Evolutionary conservation across 2,329 filamentous ascomycete species (phyloP).

Genomic region (Endoconidiophora polonica): DNA sequence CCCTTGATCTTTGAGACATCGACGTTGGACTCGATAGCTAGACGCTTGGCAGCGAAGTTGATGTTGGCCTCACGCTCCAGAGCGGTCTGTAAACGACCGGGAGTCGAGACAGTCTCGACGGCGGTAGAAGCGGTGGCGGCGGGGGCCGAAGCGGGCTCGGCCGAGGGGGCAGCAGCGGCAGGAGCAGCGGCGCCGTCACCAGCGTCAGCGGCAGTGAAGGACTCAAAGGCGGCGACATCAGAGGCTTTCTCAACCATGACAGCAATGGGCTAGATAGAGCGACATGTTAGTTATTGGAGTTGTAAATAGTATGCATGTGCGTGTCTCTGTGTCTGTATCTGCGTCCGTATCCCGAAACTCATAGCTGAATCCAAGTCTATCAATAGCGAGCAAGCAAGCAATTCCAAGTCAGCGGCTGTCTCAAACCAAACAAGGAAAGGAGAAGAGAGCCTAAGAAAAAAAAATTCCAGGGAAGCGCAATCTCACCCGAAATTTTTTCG

Average conservation of each 20-base stretch:
- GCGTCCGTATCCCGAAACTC: neutral
- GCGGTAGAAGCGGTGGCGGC: conserved; percentile 24
- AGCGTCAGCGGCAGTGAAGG: conserved; percentile 76
- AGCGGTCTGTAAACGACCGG: conserved; percentile 63
- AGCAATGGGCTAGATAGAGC: conserved; percentile 62
- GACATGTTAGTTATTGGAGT: conserved; percentile 3
- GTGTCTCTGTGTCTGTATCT: neutral
- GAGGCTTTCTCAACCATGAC: conserved; percentile 82
- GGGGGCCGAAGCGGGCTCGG: conserved; percentile 36
- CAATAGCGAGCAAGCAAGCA: neutral
- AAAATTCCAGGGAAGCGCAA: neutral
- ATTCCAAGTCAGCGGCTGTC: neutral
- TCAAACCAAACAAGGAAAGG: neutral
- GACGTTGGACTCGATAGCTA: conserved; percentile 74
- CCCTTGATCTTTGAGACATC: conserved; percentile 68
- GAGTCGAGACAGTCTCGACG: conserved; percentile 54
- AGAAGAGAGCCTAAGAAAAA: neutral
- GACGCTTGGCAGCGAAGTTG: conserved; percentile 55
- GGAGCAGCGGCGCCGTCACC: conserved; percentile 54
- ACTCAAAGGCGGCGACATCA: conserved; percentile 76
- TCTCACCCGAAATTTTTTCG: no score
- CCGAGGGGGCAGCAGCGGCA: conserved; percentile 42
- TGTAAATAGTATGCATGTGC: neutral
- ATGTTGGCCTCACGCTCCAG: conserved; percentile 69
- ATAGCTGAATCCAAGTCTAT: no score